Evolutionary conservation across 2,329 filamentous ascomycete genomes (phyloP).

Genomic region (Cladophialophora yegresii): DNA sequence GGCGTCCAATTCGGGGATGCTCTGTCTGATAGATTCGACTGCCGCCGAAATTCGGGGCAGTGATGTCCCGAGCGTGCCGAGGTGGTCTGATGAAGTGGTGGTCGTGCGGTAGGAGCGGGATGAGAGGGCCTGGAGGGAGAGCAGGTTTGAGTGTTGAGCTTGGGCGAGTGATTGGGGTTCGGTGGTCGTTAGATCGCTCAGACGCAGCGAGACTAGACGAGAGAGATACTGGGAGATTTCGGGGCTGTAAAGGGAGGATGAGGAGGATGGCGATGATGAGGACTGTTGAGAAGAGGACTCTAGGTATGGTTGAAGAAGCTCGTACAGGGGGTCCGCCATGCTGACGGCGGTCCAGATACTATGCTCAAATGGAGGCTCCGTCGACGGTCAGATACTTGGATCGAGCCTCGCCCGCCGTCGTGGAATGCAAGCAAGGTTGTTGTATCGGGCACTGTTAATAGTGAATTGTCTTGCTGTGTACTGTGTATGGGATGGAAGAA

Average conservation of each 20-base stretch:
- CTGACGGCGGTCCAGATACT: not conserved
- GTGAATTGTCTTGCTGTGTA: not conserved
- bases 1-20: conserved; percentile 76
- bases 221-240: conserved; percentile 68
- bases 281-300: conserved; percentile 44
- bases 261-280: conserved; percentile 36
- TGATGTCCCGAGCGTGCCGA: conserved; percentile 70
- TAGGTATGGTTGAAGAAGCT: conserved; percentile 68
- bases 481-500: not conserved
- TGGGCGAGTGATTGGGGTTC: conserved; percentile 82
- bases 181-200: conserved; percentile 69
- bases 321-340: conserved; percentile 74
- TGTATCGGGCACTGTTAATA: not conserved
- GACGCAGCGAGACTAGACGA: conserved; percentile 73
- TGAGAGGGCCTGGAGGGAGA: conserved; percentile 82
- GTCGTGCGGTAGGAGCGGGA: conserved; percentile 86
- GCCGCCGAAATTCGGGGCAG: conserved; percentile 70
- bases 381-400: too few relatives aligned
- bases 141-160: conserved; percentile 73
- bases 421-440: not conserved
- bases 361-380: not conserved
- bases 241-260: conserved; percentile 17
- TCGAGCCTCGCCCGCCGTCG: not conserved
- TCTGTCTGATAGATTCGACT: conserved; percentile 66
- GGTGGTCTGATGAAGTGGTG: conserved; percentile 75